phyloP scores from a whole-genome alignment of 768 basidiomycete genomes.

The Kwoniella heveanensis region DNA sequence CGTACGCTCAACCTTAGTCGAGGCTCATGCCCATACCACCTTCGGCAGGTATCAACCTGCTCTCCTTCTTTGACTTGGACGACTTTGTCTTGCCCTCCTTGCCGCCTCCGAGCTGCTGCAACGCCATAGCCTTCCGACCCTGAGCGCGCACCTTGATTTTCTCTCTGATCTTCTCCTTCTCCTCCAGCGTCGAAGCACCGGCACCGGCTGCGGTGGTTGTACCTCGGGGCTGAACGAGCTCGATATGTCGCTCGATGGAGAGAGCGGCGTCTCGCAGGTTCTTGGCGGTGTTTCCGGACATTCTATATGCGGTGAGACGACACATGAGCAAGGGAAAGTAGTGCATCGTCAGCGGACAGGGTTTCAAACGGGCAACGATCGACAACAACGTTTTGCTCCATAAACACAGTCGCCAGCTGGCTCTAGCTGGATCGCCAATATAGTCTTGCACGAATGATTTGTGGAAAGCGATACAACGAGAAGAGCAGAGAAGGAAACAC shows the following conservation, averaged over 20 bases:
- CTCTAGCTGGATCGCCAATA: too few species aligned
- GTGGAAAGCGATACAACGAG: not conserved
- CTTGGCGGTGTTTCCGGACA: conserved; percentile 80
- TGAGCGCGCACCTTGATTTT: conserved; percentile 67
- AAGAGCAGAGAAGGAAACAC: not conserved
- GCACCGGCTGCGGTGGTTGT: conserved; percentile 23
- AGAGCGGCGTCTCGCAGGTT: conserved; percentile 60
- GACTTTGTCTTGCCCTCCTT: conserved; percentile 12
- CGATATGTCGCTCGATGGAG: conserved; percentile 64
- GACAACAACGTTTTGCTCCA: too few species aligned
- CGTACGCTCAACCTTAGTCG: conserved; percentile 26
- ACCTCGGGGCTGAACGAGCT: conserved; percentile 56
- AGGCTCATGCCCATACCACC: conserved; percentile 82
- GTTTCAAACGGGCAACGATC: too few species aligned
- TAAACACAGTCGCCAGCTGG: too few species aligned
- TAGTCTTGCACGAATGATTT: too few species aligned
- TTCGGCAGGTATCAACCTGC: conserved; percentile 77
- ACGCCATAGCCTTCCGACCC: conserved; percentile 44
- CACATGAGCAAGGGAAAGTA: not conserved
- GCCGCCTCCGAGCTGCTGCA: conserved; percentile 38
- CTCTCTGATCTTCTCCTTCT: conserved; percentile 64
- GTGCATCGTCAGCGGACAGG: too few species aligned
- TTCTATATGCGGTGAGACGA: too few species aligned
- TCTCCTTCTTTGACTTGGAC: conserved; percentile 62
- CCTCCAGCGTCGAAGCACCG: conserved; percentile 60